Percentiles rank a stretch among this genome's conserved stretches.
phyloP scores from a whole-genome alignment of 768 basidiomycete genomes.

The Sistotremastrum niveocremeum region DNA sequence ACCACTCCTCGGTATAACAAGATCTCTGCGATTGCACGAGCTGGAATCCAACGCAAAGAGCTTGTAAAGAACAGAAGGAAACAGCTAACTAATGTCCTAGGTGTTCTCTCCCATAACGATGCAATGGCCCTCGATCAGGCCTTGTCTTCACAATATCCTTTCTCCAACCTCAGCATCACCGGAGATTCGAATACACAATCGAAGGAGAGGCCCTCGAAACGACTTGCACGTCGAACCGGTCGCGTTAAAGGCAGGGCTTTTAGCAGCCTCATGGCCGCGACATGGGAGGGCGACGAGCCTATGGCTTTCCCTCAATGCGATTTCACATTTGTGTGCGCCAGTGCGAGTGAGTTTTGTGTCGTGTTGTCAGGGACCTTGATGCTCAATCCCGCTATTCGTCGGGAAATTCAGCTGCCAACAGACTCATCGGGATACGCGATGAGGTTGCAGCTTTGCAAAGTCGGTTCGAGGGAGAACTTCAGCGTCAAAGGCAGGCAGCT shows the following conservation, averaged over 20 bases:
- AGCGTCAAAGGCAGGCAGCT: slow-evolving; percentile 49
- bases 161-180: slow-evolving; percentile 12
- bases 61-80: slow-evolving; percentile 53
- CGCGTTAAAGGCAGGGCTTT: slow-evolving; percentile 24
- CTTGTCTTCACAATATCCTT: slow-evolving; percentile 33
- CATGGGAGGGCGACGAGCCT: slow-evolving; percentile 1
- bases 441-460: slow-evolving; percentile 53
- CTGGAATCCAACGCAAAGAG: slow-evolving; percentile 66
- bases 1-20: slow-evolving; percentile 7
- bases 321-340: slow-evolving; percentile 50
- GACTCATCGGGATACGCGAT: slow-evolving; percentile 51
- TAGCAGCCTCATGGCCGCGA: slow-evolving; percentile 27
- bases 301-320: slow-evolving; percentile 31
- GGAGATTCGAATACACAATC: slow-evolving; percentile 18
- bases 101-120: slow-evolving; percentile 51
- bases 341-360: slow-evolving; percentile 51
- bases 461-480: slow-evolving; percentile 63
- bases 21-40: slow-evolving; percentile 21
- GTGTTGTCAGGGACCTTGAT: slow-evolving; percentile 12
- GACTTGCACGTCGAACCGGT: slow-evolving; percentile 37
- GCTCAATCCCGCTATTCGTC: slow-evolving; percentile 13
- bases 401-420: slow-evolving; percentile 47
- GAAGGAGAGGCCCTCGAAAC: slow-evolving; percentile 32
- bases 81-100: slow-evolving; percentile 58
- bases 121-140: slow-evolving; percentile 70